Evolutionary conservation across 2,329 filamentous ascomycete species (phyloP), one percentile per base, ranked within the genome.

Genomic region (Plectosphaerella plurivora): DNA sequence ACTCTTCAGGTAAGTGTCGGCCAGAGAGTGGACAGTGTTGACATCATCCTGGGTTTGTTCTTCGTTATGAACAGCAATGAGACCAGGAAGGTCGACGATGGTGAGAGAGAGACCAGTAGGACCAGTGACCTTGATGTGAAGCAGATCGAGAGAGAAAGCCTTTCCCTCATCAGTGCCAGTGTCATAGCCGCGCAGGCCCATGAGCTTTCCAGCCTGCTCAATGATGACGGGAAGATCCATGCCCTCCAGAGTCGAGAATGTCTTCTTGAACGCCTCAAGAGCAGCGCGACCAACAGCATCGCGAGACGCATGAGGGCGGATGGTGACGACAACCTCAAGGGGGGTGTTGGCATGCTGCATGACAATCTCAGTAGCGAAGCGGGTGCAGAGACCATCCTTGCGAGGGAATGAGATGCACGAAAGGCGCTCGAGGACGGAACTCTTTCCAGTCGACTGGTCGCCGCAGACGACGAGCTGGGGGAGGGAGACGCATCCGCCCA

Each of bases 391-490:
- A 37, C 69, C 73, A 22, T 77, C 73, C n/a, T 78, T 74, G 2
- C 65, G 61, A 0, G 79, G 79, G 50, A 84, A 84, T 0, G 73
- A 70, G 1, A 84, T 73, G 7, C 75, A 72, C 0, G 79, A 79
- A 18, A 86, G 74, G 0, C 77, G 78, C 55, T 84, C 79, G 0
- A 86, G 67, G 0, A 83, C 76, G 0, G 78, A 82, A 45, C 75
- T 81, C 58, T 85, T 85, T 1, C 79, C 81, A 2, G 73, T 71
- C 0, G 75, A 78, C 56, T 82, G 78, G 50, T 81, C 74, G 6
- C 81, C 79, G 49, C 73, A 78, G n/a, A 82, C 77, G 3, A 82
- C 71, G n/a, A 79, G 58, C 51, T 77, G 72, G 1, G 75, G 76
- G 0, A 77, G 59, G 11, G 67, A 64, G 14, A 73, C 57, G 22